phyloP scores from a whole-genome alignment of 805 yeast genomes.

The Crinitomyces ghanaensis region DNA sequence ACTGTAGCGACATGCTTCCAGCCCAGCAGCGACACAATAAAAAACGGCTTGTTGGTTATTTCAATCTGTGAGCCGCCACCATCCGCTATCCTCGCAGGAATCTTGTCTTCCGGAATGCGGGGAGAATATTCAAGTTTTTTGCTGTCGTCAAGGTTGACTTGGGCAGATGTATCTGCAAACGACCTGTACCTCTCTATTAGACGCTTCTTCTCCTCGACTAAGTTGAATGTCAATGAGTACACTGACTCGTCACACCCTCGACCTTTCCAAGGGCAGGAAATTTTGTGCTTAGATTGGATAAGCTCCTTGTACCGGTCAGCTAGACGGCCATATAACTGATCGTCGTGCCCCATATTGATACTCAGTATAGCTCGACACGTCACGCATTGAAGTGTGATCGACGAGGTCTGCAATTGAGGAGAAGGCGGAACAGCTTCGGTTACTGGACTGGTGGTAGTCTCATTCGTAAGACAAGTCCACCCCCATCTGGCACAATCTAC shows the following conservation, averaged over 20 bases:
- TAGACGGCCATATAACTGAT: slow-evolving; percentile 1
- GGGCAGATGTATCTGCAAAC: neutral
- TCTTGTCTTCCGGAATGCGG: neutral
- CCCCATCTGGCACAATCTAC: slow-evolving; percentile 10
- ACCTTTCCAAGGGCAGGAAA: slow-evolving; percentile 4
- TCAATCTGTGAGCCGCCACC: neutral
- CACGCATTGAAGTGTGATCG: slow-evolving; percentile 6
- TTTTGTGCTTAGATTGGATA: slow-evolving; percentile 2
- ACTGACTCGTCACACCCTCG: slow-evolving; percentile 4
- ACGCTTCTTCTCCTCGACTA: slow-evolving; percentile 5
- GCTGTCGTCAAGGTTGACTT: neutral
- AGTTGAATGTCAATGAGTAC: slow-evolving; percentile 1
- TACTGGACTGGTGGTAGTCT: neutral
- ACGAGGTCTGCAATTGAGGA: neutral
- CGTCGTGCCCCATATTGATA: slow-evolving; percentile 4
- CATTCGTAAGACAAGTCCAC: slow-evolving; percentile 3
- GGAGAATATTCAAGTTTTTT: neutral
- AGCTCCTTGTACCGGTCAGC: slow-evolving; percentile 1
- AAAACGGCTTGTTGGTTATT: neutral
- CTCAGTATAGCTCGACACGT: slow-evolving; percentile 3
- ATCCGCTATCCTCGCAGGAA: neutral
- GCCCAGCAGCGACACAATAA: slow-evolving; percentile 3
- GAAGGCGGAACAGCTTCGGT: no score
- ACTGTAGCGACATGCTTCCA: slow-evolving; percentile 1
- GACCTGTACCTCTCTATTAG: slow-evolving; percentile 1